A percentile compares a stretch with the other conserved stretches of the same genome.
Evolutionary conservation across 805 yeast genomes (phyloP).

Genomic region (Yarrowia keelungensis): DNA sequence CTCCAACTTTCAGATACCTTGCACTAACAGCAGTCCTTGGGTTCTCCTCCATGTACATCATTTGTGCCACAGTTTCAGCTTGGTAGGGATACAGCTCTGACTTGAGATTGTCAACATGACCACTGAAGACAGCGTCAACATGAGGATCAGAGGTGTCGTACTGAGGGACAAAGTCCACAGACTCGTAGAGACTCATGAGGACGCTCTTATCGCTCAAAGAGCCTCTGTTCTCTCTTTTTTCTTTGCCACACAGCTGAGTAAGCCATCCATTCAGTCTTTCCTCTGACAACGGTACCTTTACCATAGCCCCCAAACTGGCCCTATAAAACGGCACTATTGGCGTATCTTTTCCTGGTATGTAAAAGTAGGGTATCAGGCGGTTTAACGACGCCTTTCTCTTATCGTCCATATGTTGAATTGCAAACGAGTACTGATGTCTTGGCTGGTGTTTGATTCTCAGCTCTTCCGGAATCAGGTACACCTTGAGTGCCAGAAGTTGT

Average conservation of each 20-base stretch:
- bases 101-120: constrained; percentile 6
- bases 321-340: neutral
- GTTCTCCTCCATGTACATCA: constrained; percentile 31
- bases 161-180: constrained; percentile 1
- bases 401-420: neutral
- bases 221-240: neutral
- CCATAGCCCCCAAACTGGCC: neutral
- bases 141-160: neutral
- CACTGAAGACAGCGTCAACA: constrained; percentile 2
- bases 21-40: neutral
- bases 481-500: neutral
- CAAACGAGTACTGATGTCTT: neutral
- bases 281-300: neutral
- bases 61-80: constrained; percentile 17
- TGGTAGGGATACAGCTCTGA: constrained; percentile 23
- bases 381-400: neutral
- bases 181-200: constrained; percentile 2
- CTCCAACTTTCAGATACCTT: neutral
- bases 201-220: neutral
- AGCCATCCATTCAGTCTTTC: constrained; percentile 4
- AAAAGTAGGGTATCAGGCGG: constrained; percentile 7
- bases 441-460: neutral
- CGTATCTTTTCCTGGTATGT: neutral
- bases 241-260: neutral
- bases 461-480: constrained; percentile 26